Evolutionary conservation across 768 basidiomycete genomes (phyloP).

Genomic region (Naganishia vaughanmartiniae): DNA sequence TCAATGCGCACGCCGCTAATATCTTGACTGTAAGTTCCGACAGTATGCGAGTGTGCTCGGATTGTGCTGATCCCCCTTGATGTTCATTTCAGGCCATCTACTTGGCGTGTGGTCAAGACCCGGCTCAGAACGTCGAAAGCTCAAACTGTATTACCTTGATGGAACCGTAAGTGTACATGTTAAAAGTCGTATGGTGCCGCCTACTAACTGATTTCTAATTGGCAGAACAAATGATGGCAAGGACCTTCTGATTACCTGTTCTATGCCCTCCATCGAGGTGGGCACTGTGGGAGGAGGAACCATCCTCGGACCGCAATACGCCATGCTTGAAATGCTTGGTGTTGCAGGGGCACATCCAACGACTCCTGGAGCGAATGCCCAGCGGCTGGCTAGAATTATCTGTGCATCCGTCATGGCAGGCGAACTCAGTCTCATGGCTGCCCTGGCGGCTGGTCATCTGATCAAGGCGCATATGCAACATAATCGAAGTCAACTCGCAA

Average conservation of each 20-base stretch:
- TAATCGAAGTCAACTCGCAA: slow-evolving; percentile 22
- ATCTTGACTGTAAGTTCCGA: slow-evolving; percentile 64
- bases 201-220: slow-evolving; percentile 1
- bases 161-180: slow-evolving; percentile 74
- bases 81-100: slow-evolving; percentile 62
- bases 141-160: slow-evolving; percentile 98
- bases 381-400: slow-evolving; percentile 82
- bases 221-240: slow-evolving; percentile 77
- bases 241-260: slow-evolving; percentile 85
- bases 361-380: slow-evolving; percentile 83
- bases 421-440: slow-evolving; percentile 84
- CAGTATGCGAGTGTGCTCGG: slow-evolving; percentile 34
- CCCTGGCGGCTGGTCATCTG: slow-evolving; percentile 90
- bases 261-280: slow-evolving; percentile 99
- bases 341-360: slow-evolving; percentile 83
- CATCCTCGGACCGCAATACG: slow-evolving; percentile 80
- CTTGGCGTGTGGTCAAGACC: slow-evolving; percentile 96
- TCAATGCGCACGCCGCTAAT: slow-evolving; percentile 97
- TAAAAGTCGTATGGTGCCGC: not conserved
- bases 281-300: slow-evolving; percentile 98
- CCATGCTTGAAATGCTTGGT: slow-evolving; percentile 90
- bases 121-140: slow-evolving; percentile 97
- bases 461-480: slow-evolving; percentile 69
- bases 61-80: not conserved
- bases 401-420: slow-evolving; percentile 95